Base-by-base conservation (phyloP, 768 basidiomycete species). In the Hydnum rufescens region DNA sequence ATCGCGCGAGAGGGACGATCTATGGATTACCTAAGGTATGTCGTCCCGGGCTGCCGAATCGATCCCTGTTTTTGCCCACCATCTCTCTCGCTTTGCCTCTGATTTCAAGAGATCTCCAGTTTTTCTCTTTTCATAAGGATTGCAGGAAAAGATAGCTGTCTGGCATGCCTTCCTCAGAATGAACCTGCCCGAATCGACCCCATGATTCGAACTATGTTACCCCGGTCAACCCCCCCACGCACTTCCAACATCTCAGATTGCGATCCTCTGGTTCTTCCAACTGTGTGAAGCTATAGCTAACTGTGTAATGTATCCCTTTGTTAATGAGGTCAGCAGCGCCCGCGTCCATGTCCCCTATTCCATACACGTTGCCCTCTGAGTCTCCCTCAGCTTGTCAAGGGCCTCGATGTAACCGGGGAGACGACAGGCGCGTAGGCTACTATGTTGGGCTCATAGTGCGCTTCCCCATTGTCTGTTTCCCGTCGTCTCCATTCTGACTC, bases 231-330 rank as follows among this genome's bases (percentile, higher is more conserved):
- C n/a, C n/a, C n/a, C n/a, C n/a, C n/a, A 56, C 55, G n/a, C 55
- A 4, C 54, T 56, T 6, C 55, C 55, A 3, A 49, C 34, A 26
- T 23, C 19, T 3, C 55, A 56, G 49, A 19, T 56, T n/a, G 5
- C 26, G 26, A 29, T 56, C 5, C 36, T 39, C 36, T 39, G 36
- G 22, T 22, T 13, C 36, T 22, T 22, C 22, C 22, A 51, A 34
- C 4, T 56, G 32, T 32, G 51, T 5, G 54, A 54, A 31, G 54
- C 55, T n/a, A 46, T 56, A 5, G 49, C 44, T n/a, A 54, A 43
- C 4, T 48, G 26, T 18, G 55, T 56, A 16, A 39, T 56, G n/a
- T 55, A 48, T 26, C 55, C 55, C 16, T 56, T 56, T 26, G 52
- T 56, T 25, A 56, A 55, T 25, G 36, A 56, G 36, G 55, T 46